phyloP scores from a whole-genome alignment of 2,329 filamentous ascomycete species.

The Akanthomyces muscarius region DNA sequence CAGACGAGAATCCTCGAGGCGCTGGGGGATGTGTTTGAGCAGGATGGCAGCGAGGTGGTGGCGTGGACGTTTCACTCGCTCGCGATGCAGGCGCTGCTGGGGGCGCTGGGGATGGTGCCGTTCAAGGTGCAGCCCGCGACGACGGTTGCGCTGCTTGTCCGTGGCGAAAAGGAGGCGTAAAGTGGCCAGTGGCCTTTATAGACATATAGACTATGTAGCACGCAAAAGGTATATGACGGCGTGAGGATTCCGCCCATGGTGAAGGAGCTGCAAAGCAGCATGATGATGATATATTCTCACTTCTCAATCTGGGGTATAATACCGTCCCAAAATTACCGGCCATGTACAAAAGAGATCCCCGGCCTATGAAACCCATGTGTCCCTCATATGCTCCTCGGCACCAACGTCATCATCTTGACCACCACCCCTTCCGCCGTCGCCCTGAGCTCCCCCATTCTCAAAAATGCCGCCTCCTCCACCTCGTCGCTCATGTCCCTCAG shows the following conservation, averaged over 20 bases:
- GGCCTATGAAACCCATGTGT: background rate
- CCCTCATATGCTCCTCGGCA: background rate
- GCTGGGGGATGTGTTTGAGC: conserved; percentile 45
- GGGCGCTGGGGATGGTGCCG: conserved; percentile 40
- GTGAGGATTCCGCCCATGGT: too few species aligned
- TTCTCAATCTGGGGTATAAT: background rate
- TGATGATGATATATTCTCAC: background rate
- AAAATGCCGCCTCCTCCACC: background rate
- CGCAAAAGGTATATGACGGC: too few species aligned
- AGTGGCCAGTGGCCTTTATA: background rate
- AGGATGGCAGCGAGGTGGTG: conserved; percentile 36
- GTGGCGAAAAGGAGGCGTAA: conserved; percentile 30
- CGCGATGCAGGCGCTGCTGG: conserved; percentile 40
- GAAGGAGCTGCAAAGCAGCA: conserved; percentile 10
- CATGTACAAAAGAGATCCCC: background rate
- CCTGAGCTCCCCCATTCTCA: conserved; percentile 4
- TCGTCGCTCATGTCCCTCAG: conserved; percentile 3
- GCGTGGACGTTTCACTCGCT: conserved; percentile 49
- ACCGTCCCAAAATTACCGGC: background rate
- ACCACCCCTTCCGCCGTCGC: conserved; percentile 10
- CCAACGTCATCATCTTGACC: conserved; percentile 14
- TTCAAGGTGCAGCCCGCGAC: conserved; percentile 47
- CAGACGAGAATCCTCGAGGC: conserved; percentile 38
- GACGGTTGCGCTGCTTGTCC: conserved; percentile 54
- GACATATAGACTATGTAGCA: background rate